Evolutionary conservation across 306 rosid species (phyloP), one percentile per base, ranked within the genome.

Genomic region (Pyrus communis): DNA sequence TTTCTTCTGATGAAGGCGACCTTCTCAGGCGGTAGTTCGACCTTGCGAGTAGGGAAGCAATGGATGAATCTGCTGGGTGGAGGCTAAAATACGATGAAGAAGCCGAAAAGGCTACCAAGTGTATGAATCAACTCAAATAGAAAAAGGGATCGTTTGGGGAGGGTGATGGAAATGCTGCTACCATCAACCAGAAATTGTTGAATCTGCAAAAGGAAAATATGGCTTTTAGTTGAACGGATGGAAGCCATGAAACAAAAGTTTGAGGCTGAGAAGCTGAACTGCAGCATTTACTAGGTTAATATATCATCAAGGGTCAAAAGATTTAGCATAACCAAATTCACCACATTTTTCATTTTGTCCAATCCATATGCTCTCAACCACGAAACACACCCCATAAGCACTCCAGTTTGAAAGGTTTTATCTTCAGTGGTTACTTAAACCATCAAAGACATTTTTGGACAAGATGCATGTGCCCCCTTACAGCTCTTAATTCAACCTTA

Each of bases 51-150:
- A 77, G 86, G 78, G 97, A 91, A 76, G 95, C 95, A 4, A 85
- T 90, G 93, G 96, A 94, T 75, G 96, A 94, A 75, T 91, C 98
- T 68, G 98, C 98, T 15, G 98, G 89, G 78, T 91, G 98, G 96
- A 92, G 98, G 86, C 80, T 85, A 23, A 84, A 78, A 82, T 95
- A 86, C 63, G 98, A 95, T 57, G 60, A 27, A 54, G 90, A 92
- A 77, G 88, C 67, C 31, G 89, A 84, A 33, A 90, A 75, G 84
- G 75, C 78, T n/a, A 75, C 74, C 15, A 82, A 80, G 52, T 95
- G 98, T 71, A 46, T 77, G 18, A 80, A 74, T 45, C 83, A 95
- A 72, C 96, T 95, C 72, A 85, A 79, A 45, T 76, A 90, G 90
- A 59, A 85, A 15, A 85, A 85, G 80, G 84, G 78, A 31, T 87